Conservation (phyloP, 2,329 filamentous ascomycete species). For the Epichloe bromicola region DNA sequence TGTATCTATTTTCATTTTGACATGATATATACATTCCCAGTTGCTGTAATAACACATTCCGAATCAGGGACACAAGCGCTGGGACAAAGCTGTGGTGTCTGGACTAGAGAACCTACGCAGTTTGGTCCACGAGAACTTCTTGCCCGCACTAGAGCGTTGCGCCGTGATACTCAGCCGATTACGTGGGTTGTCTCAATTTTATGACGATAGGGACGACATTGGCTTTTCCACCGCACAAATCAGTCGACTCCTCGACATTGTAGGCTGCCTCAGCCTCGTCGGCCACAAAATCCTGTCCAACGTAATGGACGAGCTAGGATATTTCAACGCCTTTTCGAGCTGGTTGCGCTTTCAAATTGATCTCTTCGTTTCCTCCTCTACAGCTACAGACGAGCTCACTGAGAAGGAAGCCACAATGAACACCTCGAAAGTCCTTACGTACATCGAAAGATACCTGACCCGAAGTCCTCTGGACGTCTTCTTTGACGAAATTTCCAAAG, state of each 20-base stretch:
- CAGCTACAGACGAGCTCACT: slow-evolving; percentile 55
- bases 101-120: slow-evolving; percentile 67
- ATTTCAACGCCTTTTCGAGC: slow-evolving; percentile 65
- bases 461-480: slow-evolving; percentile 52
- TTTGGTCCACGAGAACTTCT: slow-evolving; percentile 73
- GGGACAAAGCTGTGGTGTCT: slow-evolving; percentile 75
- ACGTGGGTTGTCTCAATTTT: slow-evolving; percentile 69
- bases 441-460: slow-evolving; percentile 60
- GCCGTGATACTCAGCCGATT: slow-evolving; percentile 71
- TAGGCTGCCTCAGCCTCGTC: slow-evolving; percentile 63
- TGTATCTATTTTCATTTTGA: slow-evolving; percentile 8
- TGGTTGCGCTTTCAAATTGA: slow-evolving; percentile 83
- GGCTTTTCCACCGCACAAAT: slow-evolving; percentile 54
- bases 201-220: slow-evolving; percentile 51
- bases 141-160: slow-evolving; percentile 77
- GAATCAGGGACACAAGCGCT: slow-evolving; percentile 72
- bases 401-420: slow-evolving; percentile 71
- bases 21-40: background rate
- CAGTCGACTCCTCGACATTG: slow-evolving; percentile 52
- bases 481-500: slow-evolving; percentile 36
- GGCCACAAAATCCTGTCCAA: slow-evolving; percentile 60
- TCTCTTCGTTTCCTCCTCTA: slow-evolving; percentile 49
- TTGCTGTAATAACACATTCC: background rate
- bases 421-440: slow-evolving; percentile 57
- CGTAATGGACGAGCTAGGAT: slow-evolving; percentile 61